Evolutionary conservation across 768 basidiomycete species (phyloP).

Genomic region (Tricholoma sp.): DNA sequence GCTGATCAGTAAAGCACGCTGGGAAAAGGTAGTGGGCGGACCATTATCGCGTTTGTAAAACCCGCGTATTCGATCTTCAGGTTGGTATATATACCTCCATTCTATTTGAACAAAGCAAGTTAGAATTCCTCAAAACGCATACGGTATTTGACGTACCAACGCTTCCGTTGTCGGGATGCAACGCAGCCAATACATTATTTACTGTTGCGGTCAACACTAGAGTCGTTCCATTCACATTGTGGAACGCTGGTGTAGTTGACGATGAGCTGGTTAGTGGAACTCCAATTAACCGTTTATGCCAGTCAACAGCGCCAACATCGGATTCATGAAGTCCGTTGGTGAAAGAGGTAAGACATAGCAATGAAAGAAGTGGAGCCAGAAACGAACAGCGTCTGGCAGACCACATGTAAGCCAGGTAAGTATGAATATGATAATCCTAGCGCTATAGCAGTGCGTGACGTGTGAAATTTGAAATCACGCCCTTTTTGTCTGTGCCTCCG

Average conservation of each 20-base stretch:
- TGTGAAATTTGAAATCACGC: too few relatives aligned
- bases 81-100: slow-evolving; percentile 80
- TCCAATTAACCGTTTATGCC: slow-evolving; percentile 78
- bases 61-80: slow-evolving; percentile 59
- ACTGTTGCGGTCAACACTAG: slow-evolving; percentile 62
- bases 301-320: slow-evolving; percentile 81
- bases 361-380: neutral
- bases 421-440: too few relatives aligned
- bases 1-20: neutral
- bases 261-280: slow-evolving; percentile 53
- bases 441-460: too few relatives aligned
- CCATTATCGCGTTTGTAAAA: slow-evolving; percentile 57
- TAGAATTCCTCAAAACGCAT: neutral
- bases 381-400: neutral
- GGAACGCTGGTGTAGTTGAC: slow-evolving; percentile 57
- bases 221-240: slow-evolving; percentile 33
- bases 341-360: slow-evolving; percentile 8
- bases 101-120: slow-evolving; percentile 32
- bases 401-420: neutral
- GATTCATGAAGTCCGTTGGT: slow-evolving; percentile 58
- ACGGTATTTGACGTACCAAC: slow-evolving; percentile 48
- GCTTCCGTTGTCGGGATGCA: slow-evolving; percentile 63
- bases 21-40: slow-evolving; percentile 27
- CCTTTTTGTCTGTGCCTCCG: too few relatives aligned
- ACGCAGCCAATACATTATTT: slow-evolving; percentile 74